These are phyloP conservation scores for Cystobasidium slooffiae DNA, from an alignment of 1,284 basidiomycete species.

Conservation along the genomic window DNA sequence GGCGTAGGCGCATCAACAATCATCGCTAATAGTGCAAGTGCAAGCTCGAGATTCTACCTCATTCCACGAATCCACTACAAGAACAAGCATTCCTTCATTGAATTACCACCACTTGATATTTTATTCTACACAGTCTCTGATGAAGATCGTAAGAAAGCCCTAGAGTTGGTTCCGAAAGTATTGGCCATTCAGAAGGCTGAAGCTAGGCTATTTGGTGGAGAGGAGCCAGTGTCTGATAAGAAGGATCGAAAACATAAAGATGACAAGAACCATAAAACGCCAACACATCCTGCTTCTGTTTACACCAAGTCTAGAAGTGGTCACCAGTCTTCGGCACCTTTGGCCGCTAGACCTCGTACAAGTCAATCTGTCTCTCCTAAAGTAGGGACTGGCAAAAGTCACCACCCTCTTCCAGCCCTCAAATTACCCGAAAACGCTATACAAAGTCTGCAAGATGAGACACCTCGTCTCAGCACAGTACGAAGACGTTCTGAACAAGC, in stretches of 20 bases:
- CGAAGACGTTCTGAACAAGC: slow-evolving; percentile 38
- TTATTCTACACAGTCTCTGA: slow-evolving; percentile 25
- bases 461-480: slow-evolving; percentile 12
- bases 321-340: background rate
- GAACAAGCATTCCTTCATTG: slow-evolving; percentile 24
- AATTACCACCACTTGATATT: slow-evolving; percentile 25
- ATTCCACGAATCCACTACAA: slow-evolving; percentile 30
- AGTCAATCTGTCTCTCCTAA: slow-evolving; percentile 17
- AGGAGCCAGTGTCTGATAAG: background rate
- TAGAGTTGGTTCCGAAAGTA: slow-evolving; percentile 16
- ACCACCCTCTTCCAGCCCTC: background rate
- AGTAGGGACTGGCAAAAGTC: background rate
- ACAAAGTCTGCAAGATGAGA: background rate
- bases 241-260: background rate
- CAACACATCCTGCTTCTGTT: background rate
- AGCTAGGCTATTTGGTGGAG: slow-evolving; percentile 33
- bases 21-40: background rate
- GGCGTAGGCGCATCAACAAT: no score
- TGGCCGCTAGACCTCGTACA: background rate
- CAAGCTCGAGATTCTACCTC: background rate
- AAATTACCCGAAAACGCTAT: background rate
- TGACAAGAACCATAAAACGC: background rate
- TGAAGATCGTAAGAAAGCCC: slow-evolving; percentile 41
- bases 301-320: background rate
- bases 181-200: slow-evolving; percentile 38